phyloP scores from a whole-genome alignment of 176 grass and related monocot species.

The Bromus sterilis region DNA sequence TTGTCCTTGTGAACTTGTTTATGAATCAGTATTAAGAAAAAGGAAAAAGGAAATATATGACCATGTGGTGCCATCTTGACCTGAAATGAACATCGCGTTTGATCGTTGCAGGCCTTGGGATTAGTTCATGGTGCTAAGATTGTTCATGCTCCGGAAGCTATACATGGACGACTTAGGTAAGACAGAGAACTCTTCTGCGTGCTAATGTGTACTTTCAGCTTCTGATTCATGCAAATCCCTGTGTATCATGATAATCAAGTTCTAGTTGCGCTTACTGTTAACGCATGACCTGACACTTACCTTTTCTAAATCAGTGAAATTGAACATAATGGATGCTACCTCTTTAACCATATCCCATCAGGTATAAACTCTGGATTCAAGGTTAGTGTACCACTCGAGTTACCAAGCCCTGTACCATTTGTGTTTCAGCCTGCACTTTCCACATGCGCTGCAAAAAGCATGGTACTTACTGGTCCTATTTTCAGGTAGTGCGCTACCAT shows the following conservation, averaged over 20 bases:
- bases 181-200: neutral
- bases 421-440: neutral
- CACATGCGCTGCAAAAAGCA: neutral
- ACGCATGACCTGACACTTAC: neutral
- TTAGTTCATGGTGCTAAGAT: constrained; percentile 87
- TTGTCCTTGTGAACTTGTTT: constrained; percentile 13
- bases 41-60: neutral
- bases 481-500: constrained; percentile 92
- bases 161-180: constrained; percentile 88
- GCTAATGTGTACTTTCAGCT: neutral
- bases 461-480: neutral
- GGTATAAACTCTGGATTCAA: constrained; percentile 90
- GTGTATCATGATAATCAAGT: neutral
- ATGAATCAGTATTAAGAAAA: neutral
- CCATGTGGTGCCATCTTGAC: neutral
- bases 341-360: constrained; percentile 75
- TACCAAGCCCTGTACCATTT: neutral
- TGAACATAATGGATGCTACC: constrained; percentile 58
- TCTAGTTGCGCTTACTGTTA: neutral
- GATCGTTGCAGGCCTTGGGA: constrained; percentile 64
- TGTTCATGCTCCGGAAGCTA: constrained; percentile 73
- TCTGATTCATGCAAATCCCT: neutral
- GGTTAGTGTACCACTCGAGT: constrained; percentile 30
- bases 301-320: constrained; percentile 63
- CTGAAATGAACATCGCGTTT: neutral